Evolutionary conservation across 257 asterid genomes (phyloP), one percentile per base, ranked within the genome.

Genomic region (Solanum etuberosum): DNA sequence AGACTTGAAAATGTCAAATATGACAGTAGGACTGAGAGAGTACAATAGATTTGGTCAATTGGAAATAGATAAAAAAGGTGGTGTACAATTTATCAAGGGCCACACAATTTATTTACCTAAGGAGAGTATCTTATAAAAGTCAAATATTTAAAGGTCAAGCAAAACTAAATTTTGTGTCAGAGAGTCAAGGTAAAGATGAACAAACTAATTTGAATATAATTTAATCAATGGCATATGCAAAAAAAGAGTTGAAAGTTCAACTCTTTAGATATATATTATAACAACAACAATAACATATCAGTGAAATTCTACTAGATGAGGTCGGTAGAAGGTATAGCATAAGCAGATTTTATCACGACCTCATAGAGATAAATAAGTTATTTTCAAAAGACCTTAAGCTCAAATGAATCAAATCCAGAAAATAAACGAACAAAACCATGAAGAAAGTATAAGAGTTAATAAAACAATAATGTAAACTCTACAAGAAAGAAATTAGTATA

Each of bases 301-400:
- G 1, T 0, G 3, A 48, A 48, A 15, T 15, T 48, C 3, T 48
- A 15, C 3, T 5, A 48, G 21, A 8, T 48, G 1, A 5, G 8
- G 0, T 15, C 0, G 0, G 23, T 48, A 15, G 21, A 48, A 1
- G 0, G 1, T 48, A 48, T 15, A 48, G 7, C 0, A 0, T 48
- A 48, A 0, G 0, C 8, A 48, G 0, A 48, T 48, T 48, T 37
- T 15, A 48, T 2, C 21, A 15, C 0, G 3, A 48, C 0, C 0
- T 48, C 0, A 5, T 48, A 48, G 1, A 15, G 21, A 14, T 46
- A 48, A 48, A 48, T 15, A 5, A 48, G 1, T 16, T 48, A 16
- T 48, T 48, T 15, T 0, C 0, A 2, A 5, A 14, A 46, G 2
- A 14, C 14, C 5, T 0, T 14, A 0, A 2, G 0, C 7, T 48